Conservation (phyloP, 2,329 filamentous ascomycete genomes). For the Aspergillus oerlinghausenensis region DNA sequence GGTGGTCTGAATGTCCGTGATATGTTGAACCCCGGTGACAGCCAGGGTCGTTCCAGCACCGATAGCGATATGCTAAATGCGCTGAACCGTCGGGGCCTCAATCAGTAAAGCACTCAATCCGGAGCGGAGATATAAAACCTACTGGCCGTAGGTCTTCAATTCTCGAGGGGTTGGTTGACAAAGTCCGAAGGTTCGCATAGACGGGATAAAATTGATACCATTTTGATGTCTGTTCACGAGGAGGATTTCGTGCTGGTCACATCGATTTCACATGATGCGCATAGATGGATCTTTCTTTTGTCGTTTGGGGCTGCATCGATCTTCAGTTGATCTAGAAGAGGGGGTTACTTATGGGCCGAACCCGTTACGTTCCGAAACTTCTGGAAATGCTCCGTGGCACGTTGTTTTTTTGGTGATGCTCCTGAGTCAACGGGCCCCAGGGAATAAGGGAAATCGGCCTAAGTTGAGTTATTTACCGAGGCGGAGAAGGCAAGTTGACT, state of each 20-base stretch:
- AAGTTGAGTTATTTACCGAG: neutral
- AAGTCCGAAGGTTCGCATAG: neutral
- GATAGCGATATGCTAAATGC: slow-evolving; percentile 50
- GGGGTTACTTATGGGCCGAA: neutral
- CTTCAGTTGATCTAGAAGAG: neutral
- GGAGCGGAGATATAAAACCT: neutral
- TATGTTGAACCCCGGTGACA: slow-evolving; percentile 43
- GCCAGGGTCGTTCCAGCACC: slow-evolving; percentile 39
- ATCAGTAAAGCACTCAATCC: slow-evolving; percentile 18
- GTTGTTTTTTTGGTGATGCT: neutral
- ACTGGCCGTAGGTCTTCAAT: neutral
- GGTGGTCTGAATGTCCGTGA: slow-evolving; percentile 46
- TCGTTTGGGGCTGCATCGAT: neutral
- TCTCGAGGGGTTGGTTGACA: neutral
- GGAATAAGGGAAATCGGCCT: neutral
- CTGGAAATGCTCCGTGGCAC: neutral
- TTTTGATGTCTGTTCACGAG: slow-evolving; percentile 5
- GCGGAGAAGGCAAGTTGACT: neutral
- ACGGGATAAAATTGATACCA: neutral
- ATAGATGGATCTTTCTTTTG: slow-evolving; percentile 1
- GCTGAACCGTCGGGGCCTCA: slow-evolving; percentile 38
- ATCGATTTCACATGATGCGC: slow-evolving; percentile 4
- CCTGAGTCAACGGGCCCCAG: neutral
- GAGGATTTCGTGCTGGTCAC: slow-evolving; percentile 24
- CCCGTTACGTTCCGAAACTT: neutral